These are phyloP conservation scores for Syzygium oleosum DNA, from an alignment of 345 rosid species.

Conservation along the genomic window DNA sequence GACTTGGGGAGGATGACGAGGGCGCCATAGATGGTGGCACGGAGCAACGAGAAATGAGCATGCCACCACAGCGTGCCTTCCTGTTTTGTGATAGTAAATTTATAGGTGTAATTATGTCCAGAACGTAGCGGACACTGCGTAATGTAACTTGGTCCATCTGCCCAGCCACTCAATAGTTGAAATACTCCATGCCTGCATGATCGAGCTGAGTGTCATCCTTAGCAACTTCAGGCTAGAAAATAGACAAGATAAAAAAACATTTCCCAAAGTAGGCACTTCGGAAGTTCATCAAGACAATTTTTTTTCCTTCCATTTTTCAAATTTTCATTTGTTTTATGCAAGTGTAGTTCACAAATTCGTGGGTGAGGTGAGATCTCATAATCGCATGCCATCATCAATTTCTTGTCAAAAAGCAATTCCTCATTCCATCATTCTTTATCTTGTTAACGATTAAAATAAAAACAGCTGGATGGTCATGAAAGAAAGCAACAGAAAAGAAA, in stretches of 20 bases:
- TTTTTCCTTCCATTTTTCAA: neutral
- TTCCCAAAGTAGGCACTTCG: neutral
- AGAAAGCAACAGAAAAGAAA: neutral
- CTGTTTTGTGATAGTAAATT: constrained; percentile 45
- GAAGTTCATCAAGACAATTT: neutral
- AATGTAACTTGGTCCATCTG: constrained; percentile 73
- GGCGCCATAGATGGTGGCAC: constrained; percentile 86
- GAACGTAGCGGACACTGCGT: constrained; percentile 80
- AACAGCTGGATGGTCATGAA: neutral
- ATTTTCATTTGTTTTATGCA: neutral
- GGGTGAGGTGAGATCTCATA: neutral
- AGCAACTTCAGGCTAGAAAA: neutral
- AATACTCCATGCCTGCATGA: constrained; percentile 67
- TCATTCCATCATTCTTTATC: neutral
- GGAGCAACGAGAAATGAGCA: constrained; percentile 54
- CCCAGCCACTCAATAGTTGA: constrained; percentile 62
- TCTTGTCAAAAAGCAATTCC: no score
- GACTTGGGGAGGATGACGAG: constrained; percentile 51
- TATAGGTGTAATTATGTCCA: constrained; percentile 50
- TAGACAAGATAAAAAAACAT: neutral
- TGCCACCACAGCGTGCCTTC: constrained; percentile 96
- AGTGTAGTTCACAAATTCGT: neutral
- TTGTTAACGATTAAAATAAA: neutral
- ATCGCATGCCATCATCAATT: neutral
- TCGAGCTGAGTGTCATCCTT: neutral